Conservation (phyloP, 1,284 basidiomycete genomes). For the Papiliotrema fonsecae region DNA sequence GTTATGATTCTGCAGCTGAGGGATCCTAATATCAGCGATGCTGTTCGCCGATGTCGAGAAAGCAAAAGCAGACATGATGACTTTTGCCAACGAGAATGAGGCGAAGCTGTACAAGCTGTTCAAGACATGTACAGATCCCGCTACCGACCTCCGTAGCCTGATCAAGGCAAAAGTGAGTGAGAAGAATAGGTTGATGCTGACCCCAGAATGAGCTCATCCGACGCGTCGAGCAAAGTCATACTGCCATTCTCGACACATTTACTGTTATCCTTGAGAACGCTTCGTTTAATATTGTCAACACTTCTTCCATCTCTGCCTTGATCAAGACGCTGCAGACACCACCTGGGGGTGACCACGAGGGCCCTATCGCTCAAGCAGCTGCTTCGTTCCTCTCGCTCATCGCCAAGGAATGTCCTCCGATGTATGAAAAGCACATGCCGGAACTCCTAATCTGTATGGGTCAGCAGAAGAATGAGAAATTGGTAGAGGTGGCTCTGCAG, state of each 20-base stretch:
- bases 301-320: constrained; percentile 76
- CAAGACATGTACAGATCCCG: constrained; percentile 72
- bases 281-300: constrained; percentile 71
- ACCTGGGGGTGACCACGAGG: constrained; percentile 6
- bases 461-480: constrained; percentile 57
- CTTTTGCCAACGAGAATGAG: constrained; percentile 85
- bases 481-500: constrained; percentile 68
- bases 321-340: constrained; percentile 55
- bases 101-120: constrained; percentile 77
- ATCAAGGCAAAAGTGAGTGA: constrained; percentile 72
- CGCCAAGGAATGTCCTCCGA: constrained; percentile 69
- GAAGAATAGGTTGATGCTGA: constrained; percentile 8
- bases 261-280: constrained; percentile 65
- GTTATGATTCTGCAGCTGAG: constrained; percentile 12
- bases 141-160: constrained; percentile 73
- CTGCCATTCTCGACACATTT: constrained; percentile 65
- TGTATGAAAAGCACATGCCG: constrained; percentile 68
- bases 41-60: constrained; percentile 66
- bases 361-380: constrained; percentile 25
- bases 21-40: constrained; percentile 9
- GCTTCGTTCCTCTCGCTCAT: constrained; percentile 52
- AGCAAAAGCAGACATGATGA: constrained; percentile 68
- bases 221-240: constrained; percentile 65
- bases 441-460: constrained; percentile 68
- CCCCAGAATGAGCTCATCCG: constrained; percentile 67